Evolutionary conservation across 2,329 filamentous ascomycete genomes (phyloP).

Genomic region (Fusarium sp.): DNA sequence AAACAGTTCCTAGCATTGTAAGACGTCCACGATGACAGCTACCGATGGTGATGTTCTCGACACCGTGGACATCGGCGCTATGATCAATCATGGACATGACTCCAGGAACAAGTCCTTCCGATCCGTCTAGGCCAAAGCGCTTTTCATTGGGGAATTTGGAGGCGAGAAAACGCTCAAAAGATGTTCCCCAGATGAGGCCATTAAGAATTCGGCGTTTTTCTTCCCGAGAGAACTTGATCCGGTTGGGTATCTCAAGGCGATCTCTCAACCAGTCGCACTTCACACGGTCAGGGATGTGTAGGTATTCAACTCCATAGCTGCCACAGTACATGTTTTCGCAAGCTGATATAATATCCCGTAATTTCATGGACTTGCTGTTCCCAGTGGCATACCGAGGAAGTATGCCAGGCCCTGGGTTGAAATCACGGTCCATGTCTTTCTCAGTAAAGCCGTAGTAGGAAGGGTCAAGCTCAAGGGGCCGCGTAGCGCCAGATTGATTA

Average conservation of each 20-base stretch:
- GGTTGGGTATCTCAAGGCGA: slow-evolving; percentile 90
- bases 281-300: slow-evolving; percentile 94
- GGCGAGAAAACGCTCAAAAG: slow-evolving; percentile 93
- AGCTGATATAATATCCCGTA: slow-evolving; percentile 90
- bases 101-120: slow-evolving; percentile 94
- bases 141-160: slow-evolving; percentile 99
- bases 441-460: slow-evolving; percentile 93
- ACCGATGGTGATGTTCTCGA: slow-evolving; percentile 98
- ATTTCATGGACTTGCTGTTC: slow-evolving; percentile 90
- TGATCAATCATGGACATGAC: slow-evolving; percentile 99
- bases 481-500: slow-evolving; percentile 59
- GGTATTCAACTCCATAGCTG: slow-evolving; percentile 97
- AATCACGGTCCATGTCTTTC: slow-evolving; percentile 91
- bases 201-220: slow-evolving; percentile 98
- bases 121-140: slow-evolving; percentile 97
- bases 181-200: slow-evolving; percentile 96
- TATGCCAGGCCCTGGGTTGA: slow-evolving; percentile 91
- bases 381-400: slow-evolving; percentile 91
- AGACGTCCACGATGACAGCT: slow-evolving; percentile 99
- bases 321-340: slow-evolving; percentile 97
- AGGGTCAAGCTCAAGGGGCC: slow-evolving; percentile 90
- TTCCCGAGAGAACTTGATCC: slow-evolving; percentile 95
- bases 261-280: slow-evolving; percentile 98
- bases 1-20: slow-evolving; percentile 97
- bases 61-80: slow-evolving; percentile 90